Evolutionary conservation across 768 basidiomycete genomes (phyloP).

Genomic region (Neoboletus magnificus): DNA sequence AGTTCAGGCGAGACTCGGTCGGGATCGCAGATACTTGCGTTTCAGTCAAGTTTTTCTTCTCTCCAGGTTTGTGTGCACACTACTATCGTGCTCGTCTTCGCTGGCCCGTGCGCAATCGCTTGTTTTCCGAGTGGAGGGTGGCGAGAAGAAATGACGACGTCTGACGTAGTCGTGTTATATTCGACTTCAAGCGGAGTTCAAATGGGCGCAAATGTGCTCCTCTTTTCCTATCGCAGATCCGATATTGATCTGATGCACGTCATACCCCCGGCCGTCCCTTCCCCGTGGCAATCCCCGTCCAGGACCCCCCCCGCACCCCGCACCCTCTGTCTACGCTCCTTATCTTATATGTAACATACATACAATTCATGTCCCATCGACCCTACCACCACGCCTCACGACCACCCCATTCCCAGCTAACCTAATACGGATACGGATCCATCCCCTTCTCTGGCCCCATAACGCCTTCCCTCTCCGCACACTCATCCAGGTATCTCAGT

Average conservation of each 20-base stretch:
- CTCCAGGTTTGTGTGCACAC: neutral
- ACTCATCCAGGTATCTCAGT: constrained; percentile 21
- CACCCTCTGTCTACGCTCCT: neutral
- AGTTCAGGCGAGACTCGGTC: constrained; percentile 18
- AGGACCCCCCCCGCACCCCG: neutral
- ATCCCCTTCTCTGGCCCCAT: constrained; percentile 1
- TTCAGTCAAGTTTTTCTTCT: constrained; percentile 7
- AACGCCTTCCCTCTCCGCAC: constrained; percentile 13
- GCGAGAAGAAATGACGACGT: constrained; percentile 39
- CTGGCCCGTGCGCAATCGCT: constrained; percentile 32
- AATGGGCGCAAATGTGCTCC: constrained; percentile 12
- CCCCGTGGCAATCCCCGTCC: constrained; percentile 1
- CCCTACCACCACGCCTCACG: constrained; percentile 5
- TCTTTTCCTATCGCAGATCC: constrained; percentile 34
- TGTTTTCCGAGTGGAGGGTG: constrained; percentile 30
- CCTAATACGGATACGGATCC: constrained; percentile 18
- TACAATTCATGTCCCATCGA: neutral
- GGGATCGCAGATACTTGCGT: constrained; percentile 25
- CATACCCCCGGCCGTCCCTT: constrained; percentile 29
- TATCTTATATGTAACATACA: no score
- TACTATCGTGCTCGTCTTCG: constrained; percentile 15
- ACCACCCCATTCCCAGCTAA: constrained; percentile 2
- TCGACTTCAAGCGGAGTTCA: constrained; percentile 43
- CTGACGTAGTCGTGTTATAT: constrained; percentile 44
- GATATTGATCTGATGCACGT: constrained; percentile 34